These are phyloP conservation scores for Metschnikowia baotianmanensis DNA, from an alignment of 805 yeast species.

Conservation along the genomic window DNA sequence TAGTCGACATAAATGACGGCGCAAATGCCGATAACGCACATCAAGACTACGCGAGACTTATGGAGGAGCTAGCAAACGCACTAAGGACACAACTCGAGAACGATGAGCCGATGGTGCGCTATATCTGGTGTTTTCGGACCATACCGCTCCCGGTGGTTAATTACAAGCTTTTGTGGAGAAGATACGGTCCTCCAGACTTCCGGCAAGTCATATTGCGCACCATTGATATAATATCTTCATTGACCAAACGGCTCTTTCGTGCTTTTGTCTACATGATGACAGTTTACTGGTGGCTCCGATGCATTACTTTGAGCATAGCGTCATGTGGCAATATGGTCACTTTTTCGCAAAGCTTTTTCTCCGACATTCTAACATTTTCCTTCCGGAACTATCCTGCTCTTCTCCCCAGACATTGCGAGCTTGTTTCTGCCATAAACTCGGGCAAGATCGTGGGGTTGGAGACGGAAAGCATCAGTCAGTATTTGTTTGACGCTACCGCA, in stretches of 20 bases:
- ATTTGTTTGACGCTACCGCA: slow-evolving; percentile 13
- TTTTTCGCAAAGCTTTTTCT: slow-evolving; percentile 27
- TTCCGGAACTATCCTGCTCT: slow-evolving; percentile 20
- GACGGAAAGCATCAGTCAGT: slow-evolving; percentile 18
- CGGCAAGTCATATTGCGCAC: slow-evolving; percentile 1
- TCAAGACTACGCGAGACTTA: neutral
- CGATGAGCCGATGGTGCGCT: neutral
- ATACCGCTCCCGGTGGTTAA: slow-evolving; percentile 17
- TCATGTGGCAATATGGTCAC: slow-evolving; percentile 29
- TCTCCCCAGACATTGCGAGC: slow-evolving; percentile 12
- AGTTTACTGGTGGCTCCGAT: slow-evolving; percentile 19
- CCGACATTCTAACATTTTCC: slow-evolving; percentile 29
- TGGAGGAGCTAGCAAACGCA: neutral
- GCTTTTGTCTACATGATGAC: slow-evolving; percentile 5
- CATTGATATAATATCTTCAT: neutral
- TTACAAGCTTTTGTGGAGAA: slow-evolving; percentile 15
- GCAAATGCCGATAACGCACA: neutral
- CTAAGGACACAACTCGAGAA: neutral
- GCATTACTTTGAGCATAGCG: slow-evolving; percentile 21
- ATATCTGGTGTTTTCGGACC: slow-evolving; percentile 9
- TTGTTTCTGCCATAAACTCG: neutral
- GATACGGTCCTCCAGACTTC: slow-evolving; percentile 7
- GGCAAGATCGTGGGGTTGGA: neutral
- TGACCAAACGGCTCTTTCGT: slow-evolving; percentile 15
- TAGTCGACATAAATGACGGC: neutral